A percentile compares a stretch with the other conserved stretches of the same genome.
Evolutionary conservation across 352 stramenopile genomes (phyloP).

Genomic region (Pythium diclinum): DNA sequence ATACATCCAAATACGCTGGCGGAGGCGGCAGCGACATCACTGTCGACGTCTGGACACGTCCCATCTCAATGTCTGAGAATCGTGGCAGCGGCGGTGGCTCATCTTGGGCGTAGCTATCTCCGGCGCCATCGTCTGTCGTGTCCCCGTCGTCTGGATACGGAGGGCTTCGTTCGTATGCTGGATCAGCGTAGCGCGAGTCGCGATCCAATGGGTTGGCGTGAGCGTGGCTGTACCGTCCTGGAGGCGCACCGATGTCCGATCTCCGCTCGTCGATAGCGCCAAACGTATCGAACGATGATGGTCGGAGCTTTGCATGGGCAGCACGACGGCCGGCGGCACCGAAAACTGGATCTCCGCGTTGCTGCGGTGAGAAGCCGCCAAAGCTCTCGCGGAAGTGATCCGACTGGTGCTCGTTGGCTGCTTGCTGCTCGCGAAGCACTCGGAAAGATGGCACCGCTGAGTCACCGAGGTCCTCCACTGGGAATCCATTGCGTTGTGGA

Average conservation of each 20-base stretch:
- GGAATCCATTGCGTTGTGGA: slow-evolving; percentile 16
- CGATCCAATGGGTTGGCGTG: background rate
- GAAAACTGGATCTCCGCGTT: slow-evolving; percentile 9
- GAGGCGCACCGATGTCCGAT: background rate
- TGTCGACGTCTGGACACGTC: slow-evolving; percentile 27
- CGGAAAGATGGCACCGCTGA: slow-evolving; percentile 59
- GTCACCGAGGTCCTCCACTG: slow-evolving; percentile 3
- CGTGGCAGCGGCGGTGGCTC: slow-evolving; percentile 20
- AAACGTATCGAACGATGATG: slow-evolving; percentile 9
- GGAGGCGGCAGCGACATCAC: slow-evolving; percentile 32
- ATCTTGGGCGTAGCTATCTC: background rate
- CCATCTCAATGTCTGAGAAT: slow-evolving; percentile 44
- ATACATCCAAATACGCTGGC: slow-evolving; percentile 39
- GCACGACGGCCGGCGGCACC: slow-evolving; percentile 8
- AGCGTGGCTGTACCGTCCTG: slow-evolving; percentile 6
- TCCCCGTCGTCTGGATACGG: background rate
- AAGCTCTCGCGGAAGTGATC: slow-evolving; percentile 17
- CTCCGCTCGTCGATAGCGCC: slow-evolving; percentile 1
- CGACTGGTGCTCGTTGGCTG: slow-evolving; percentile 23
- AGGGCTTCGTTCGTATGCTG: background rate
- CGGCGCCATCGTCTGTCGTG: background rate
- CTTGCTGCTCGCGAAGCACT: slow-evolving; percentile 44
- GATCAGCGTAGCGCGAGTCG: slow-evolving; percentile 3
- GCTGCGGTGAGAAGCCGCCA: slow-evolving; percentile 5
- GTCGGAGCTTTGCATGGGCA: background rate